Evolutionary conservation across 2,329 filamentous ascomycete species (phyloP).

Genomic region (Trichoderma arundinaceum): DNA sequence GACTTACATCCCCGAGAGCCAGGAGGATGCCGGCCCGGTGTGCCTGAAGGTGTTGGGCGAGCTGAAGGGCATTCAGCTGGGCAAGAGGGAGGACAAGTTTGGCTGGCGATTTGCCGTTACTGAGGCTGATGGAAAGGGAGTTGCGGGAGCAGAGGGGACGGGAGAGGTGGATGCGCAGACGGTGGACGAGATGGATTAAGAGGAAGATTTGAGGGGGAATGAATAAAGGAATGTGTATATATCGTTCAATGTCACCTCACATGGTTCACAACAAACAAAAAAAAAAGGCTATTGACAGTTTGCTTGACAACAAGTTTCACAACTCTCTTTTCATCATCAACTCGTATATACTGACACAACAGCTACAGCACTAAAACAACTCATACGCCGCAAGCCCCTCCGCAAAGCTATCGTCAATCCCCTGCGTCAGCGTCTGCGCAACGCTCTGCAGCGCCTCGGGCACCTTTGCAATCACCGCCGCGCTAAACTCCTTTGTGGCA

Average conservation of each 20-base stretch:
- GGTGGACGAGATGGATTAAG: conserved; percentile 43
- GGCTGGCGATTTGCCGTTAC: conserved; percentile 67
- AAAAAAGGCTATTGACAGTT: background rate
- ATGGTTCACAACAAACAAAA: background rate
- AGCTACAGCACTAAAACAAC: background rate
- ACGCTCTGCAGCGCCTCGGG: conserved; percentile 43
- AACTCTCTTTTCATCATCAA: background rate
- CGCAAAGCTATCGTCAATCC: conserved; percentile 49
- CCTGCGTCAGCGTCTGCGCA: conserved; percentile 45
- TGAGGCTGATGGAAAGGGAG: conserved; percentile 50
- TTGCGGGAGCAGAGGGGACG: conserved; percentile 32
- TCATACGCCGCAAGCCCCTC: conserved; percentile 41
- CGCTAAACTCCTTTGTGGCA: conserved; percentile 48
- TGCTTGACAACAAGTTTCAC: too few relatives aligned
- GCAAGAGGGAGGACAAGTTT: conserved; percentile 76
- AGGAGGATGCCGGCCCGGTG: conserved; percentile 74
- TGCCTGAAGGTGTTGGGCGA: conserved; percentile 74
- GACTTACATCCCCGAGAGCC: conserved; percentile 59
- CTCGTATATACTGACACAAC: background rate
- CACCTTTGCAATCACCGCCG: conserved; percentile 49
- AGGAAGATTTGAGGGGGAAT: background rate
- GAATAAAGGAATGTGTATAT: background rate
- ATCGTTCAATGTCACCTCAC: background rate
- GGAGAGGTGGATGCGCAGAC: conserved; percentile 35
- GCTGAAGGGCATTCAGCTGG: conserved; percentile 84